Conservation (phyloP, 108 stramenopile genomes). For the Cyclotella cryptica region DNA sequence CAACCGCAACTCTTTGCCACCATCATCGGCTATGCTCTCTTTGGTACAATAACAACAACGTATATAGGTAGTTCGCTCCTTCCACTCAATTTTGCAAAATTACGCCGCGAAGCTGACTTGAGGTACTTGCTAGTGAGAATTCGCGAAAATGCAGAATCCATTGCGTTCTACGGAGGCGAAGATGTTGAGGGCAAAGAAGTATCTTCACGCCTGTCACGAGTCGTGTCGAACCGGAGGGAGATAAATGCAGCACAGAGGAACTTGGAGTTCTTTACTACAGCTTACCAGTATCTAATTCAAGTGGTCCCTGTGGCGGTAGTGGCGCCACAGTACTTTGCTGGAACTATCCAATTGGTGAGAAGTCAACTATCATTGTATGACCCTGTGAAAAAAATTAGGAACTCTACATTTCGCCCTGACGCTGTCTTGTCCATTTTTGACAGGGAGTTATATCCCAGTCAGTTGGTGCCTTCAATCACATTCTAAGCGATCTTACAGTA, state of each 20-base stretch:
- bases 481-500: slow-evolving; percentile 68
- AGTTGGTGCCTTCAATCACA: slow-evolving; percentile 83
- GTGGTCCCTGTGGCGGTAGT: slow-evolving; percentile 94
- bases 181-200: slow-evolving; percentile 80
- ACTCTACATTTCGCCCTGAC: background rate
- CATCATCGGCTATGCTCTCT: slow-evolving; percentile 82
- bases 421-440: background rate
- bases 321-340: slow-evolving; percentile 92
- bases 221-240: slow-evolving; percentile 78
- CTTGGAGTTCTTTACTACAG: slow-evolving; percentile 93
- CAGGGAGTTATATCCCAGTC: slow-evolving; percentile 89
- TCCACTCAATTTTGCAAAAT: slow-evolving; percentile 82
- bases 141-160: slow-evolving; percentile 96
- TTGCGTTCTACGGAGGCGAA: slow-evolving; percentile 96
- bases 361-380: background rate
- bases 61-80: slow-evolving; percentile 77
- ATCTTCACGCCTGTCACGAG: slow-evolving; percentile 61
- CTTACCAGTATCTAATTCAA: slow-evolving; percentile 88
- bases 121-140: slow-evolving; percentile 87
- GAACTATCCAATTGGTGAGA: slow-evolving; percentile 74
- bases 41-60: slow-evolving; percentile 80
- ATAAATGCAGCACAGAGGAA: slow-evolving; percentile 85
- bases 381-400: background rate
- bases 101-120: slow-evolving; percentile 90
- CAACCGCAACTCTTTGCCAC: slow-evolving; percentile 91